These are phyloP conservation scores for Phoma sp. DNA, from an alignment of 2,329 filamentous ascomycete species.

Conservation along the genomic window DNA sequence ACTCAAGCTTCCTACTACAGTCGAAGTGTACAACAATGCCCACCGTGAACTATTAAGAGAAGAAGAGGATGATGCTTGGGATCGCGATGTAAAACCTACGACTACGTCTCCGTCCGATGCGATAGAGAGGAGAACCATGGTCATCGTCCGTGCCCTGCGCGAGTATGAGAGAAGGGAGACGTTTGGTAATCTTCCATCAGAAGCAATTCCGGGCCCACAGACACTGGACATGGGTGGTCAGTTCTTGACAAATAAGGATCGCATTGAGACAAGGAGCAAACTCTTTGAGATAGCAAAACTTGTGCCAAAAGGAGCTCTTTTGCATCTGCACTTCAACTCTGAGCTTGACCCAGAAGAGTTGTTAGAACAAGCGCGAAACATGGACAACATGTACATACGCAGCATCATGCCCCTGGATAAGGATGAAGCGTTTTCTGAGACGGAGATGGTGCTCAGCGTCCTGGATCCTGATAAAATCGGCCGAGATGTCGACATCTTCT, in stretches of 20 bases:
- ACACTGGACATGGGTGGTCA: constrained; percentile 57
- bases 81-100: constrained; percentile 36
- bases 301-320: constrained; percentile 74
- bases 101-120: constrained; percentile 1
- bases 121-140: constrained; percentile 41
- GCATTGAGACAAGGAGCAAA: constrained; percentile 58
- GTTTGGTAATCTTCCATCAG: constrained; percentile 53
- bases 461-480: constrained; percentile 37
- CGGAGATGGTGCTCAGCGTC: constrained; percentile 69
- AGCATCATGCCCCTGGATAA: constrained; percentile 61
- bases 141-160: constrained; percentile 48
- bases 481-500: constrained; percentile 55
- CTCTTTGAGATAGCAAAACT: constrained; percentile 63
- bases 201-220: constrained; percentile 47
- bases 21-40: constrained; percentile 26
- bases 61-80: constrained; percentile 47
- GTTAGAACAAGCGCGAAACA: constrained; percentile 60
- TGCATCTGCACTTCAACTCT: constrained; percentile 82
- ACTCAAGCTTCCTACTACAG: constrained; percentile 1
- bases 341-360: constrained; percentile 68
- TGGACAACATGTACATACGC: constrained; percentile 70
- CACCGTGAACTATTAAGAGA: constrained; percentile 36
- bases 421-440: constrained; percentile 55
- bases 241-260: constrained; percentile 53
- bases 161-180: constrained; percentile 51